Base-by-base conservation (phyloP, 192 early-diverging fungal genomes). In the Backusella tuberculispora region DNA sequence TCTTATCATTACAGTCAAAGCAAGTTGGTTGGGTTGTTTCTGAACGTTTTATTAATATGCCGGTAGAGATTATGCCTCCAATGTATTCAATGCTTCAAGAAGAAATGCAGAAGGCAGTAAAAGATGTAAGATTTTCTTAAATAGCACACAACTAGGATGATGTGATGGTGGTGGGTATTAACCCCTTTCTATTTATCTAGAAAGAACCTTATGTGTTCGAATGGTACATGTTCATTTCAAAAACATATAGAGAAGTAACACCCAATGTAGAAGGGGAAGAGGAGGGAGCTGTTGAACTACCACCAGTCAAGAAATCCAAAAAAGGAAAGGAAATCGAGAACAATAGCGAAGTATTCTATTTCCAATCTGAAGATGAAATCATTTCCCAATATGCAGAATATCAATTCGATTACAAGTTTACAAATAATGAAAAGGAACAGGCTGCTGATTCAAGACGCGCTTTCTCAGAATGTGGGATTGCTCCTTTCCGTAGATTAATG, bases 11-110 rank as follows among this genome's bases (percentile, higher is more conserved):
- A 40, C 71, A 71, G 13, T 74, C 80, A 24, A 68, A 75, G 34
- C 63, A 85, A 14, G 81, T 88, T 15, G 96, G 90, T 0, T 71
- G 96, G 66, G 76, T 99, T 26, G 24, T 99, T 21, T 95, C 90
- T 74, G 96, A 98, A 72, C 85, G 97, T 6, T 88, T 99, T 26
- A 88, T 99, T 78, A 99, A 99, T 78, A 96, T 99, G 95, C 97
- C 97, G 12, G 94, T 96, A 34, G 92, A 97, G 75, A 86, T 98
- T 9, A 88, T 93, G 1, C 92, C 95, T 19, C 95, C 93, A 2
- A 94, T 99, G 94, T 92, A 96, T 74, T 90, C 88, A 29, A 94
- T 98, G 94, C 85, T 98, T 45, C 71, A 88, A 43, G 92, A 95
- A 47, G 97, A 98, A 76, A 82, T 95, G 56, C 83, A 93, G 65